Evolutionary conservation across 2,329 filamentous ascomycete species (phyloP).

Genomic region (Neonectria faginata): DNA sequence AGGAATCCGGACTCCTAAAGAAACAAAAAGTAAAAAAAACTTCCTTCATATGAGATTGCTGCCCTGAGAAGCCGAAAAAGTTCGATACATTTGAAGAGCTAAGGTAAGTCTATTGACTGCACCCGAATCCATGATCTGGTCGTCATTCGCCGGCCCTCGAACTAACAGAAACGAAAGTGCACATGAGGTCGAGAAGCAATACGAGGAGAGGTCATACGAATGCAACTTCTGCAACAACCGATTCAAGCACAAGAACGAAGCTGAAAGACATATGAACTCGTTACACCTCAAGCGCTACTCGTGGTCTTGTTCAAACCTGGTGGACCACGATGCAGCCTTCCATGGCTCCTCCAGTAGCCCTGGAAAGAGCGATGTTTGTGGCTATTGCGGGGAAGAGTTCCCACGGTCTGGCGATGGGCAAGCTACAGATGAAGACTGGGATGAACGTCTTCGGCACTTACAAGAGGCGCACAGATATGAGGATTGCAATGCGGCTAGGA

Average conservation of each 20-base stretch:
- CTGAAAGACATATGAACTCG: conserved; percentile 62
- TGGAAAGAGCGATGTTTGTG: not conserved
- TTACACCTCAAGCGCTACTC: not conserved
- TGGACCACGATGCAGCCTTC: not conserved
- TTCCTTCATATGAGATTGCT: too few species aligned
- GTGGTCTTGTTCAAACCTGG: not conserved
- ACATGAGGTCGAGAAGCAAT: conserved; percentile 96
- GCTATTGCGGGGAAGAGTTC: not conserved
- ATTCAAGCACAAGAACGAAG: conserved; percentile 99
- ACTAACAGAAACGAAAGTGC: conserved; percentile 61
- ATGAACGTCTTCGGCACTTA: too few species aligned
- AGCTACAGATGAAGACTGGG: too few species aligned
- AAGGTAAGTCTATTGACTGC: too few species aligned
- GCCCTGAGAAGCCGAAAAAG: too few species aligned
- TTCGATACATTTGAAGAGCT: too few species aligned
- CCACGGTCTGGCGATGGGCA: not conserved
- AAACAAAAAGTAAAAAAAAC: not conserved
- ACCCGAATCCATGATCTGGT: too few species aligned
- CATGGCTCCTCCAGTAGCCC: not conserved
- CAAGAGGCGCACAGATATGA: not conserved
- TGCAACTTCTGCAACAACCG: conserved; percentile 93
- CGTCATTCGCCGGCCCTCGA: too few species aligned
- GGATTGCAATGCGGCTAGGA: not conserved
- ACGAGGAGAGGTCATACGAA: conserved; percentile 74
- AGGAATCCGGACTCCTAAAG: not conserved